A percentile compares a stretch with the other conserved stretches of the same genome.
Conservation (phyloP, 164 flowering plant species). For the Annona squamosa region DNA sequence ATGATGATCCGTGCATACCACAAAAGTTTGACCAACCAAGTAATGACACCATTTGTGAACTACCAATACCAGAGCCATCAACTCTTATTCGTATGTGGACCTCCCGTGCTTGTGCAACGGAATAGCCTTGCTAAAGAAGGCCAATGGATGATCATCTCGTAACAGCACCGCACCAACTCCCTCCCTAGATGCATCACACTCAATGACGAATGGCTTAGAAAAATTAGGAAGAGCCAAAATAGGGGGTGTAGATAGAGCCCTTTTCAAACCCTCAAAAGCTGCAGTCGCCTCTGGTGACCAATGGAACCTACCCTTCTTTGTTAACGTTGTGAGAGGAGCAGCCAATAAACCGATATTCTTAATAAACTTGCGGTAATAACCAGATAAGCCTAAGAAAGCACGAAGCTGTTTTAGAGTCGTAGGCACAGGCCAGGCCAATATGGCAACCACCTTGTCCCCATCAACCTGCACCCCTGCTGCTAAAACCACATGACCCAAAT, state of each 20-base stretch:
- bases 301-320: conserved; percentile 1
- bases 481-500: conserved; percentile 13
- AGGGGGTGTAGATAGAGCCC: not conserved
- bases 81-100: not conserved
- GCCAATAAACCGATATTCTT: not conserved
- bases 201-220: no score
- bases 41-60: not conserved
- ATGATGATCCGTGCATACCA: not conserved
- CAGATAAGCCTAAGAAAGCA: conserved; percentile 9
- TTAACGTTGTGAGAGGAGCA: conserved; percentile 2
- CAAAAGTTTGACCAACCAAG: not conserved
- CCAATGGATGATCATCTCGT: not conserved
- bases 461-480: not conserved
- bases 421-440: conserved; percentile 8
- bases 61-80: not conserved
- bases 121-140: not conserved
- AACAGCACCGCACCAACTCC: not conserved
- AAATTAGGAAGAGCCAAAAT: not conserved
- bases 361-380: conserved; percentile 14
- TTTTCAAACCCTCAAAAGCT: conserved; percentile 5
- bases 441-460: not conserved
- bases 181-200: no score
- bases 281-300: not conserved
- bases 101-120: not conserved
- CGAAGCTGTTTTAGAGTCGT: not conserved